These are phyloP conservation scores for Sophora flavescens DNA, from an alignment of 306 rosid genomes.

Conservation along the genomic window DNA sequence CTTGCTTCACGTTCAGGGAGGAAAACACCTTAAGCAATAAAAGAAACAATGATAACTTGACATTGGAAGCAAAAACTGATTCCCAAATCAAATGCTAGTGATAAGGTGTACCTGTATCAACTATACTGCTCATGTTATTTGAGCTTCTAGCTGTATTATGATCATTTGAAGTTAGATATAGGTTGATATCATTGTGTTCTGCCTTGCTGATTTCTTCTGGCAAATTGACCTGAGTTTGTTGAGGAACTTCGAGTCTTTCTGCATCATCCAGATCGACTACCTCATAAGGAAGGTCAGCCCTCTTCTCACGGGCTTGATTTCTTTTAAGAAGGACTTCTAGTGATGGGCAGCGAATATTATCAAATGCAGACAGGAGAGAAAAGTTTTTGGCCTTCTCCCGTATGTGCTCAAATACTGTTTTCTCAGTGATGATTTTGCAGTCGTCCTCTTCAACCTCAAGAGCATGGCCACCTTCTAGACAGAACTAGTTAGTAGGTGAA, in stretches of 20 bases:
- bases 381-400: constrained; percentile 87
- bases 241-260: constrained; percentile 46
- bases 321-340: constrained; percentile 60
- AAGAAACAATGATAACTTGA: constrained; percentile 28
- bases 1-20: constrained; percentile 57
- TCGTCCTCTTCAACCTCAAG: constrained; percentile 60
- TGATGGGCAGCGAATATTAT: constrained; percentile 56
- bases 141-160: constrained; percentile 51
- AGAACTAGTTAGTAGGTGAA: constrained; percentile 41
- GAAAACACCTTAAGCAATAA: constrained; percentile 50
- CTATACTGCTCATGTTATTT: constrained; percentile 42
- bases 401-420: constrained; percentile 89
- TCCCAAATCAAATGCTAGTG: constrained; percentile 28
- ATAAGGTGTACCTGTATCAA: constrained; percentile 57
- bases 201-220: constrained; percentile 50
- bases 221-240: constrained; percentile 46
- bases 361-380: constrained; percentile 57
- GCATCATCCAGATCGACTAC: constrained; percentile 68
- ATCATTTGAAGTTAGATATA: constrained; percentile 37
- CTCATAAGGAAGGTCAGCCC: constrained; percentile 52
- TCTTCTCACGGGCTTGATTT: constrained; percentile 62
- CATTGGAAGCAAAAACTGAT: constrained; percentile 23
- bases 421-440: constrained; percentile 65
- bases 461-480: constrained; percentile 57
- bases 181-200: constrained; percentile 37